A percentile compares a stretch with the other conserved stretches of the same genome.
Evolutionary conservation across 2,329 filamentous ascomycete species (phyloP).

Genomic region (Trichoderma cornu-damae): DNA sequence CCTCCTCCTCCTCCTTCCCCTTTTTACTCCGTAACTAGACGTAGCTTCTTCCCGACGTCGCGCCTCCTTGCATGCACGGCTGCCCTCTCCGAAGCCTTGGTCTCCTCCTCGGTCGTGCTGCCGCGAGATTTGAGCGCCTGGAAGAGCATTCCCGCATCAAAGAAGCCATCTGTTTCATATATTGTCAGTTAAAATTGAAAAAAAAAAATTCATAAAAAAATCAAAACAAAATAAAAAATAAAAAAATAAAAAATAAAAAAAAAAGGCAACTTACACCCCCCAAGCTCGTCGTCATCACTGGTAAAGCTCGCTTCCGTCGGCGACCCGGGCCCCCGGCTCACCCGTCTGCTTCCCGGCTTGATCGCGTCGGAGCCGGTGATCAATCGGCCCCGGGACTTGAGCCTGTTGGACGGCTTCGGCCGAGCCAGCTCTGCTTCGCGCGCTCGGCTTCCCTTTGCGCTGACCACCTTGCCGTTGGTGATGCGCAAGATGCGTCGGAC

Average conservation of each 20-base stretch:
- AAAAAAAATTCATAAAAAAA: no score
- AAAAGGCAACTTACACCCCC: slow-evolving; percentile 73
- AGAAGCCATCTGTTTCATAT: slow-evolving; percentile 75
- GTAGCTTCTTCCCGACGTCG: slow-evolving; percentile 70
- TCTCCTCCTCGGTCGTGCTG: slow-evolving; percentile 48
- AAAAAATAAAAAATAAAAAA: slow-evolving; percentile 22
- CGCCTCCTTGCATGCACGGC: slow-evolving; percentile 54
- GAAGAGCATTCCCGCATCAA: slow-evolving; percentile 91
- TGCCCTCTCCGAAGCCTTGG: slow-evolving; percentile 54
- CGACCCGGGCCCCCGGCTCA: slow-evolving; percentile 48
- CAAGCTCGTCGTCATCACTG: slow-evolving; percentile 79
- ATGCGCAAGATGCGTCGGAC: slow-evolving; percentile 78
- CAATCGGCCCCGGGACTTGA: slow-evolving; percentile 68
- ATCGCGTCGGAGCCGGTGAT: slow-evolving; percentile 55
- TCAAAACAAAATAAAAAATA: neutral
- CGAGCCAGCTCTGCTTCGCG: slow-evolving; percentile 46
- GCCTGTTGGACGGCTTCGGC: slow-evolving; percentile 39
- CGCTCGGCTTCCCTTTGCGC: slow-evolving; percentile 45
- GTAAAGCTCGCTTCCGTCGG: slow-evolving; percentile 64
- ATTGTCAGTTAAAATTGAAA: slow-evolving; percentile 26
- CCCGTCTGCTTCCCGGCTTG: slow-evolving; percentile 33
- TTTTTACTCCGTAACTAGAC: slow-evolving; percentile 30
- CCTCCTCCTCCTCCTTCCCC: no score
- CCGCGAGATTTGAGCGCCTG: slow-evolving; percentile 75
- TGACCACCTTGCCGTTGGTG: slow-evolving; percentile 46